phyloP scores from a whole-genome alignment of 306 rosid genomes.

The Vicia faba region DNA sequence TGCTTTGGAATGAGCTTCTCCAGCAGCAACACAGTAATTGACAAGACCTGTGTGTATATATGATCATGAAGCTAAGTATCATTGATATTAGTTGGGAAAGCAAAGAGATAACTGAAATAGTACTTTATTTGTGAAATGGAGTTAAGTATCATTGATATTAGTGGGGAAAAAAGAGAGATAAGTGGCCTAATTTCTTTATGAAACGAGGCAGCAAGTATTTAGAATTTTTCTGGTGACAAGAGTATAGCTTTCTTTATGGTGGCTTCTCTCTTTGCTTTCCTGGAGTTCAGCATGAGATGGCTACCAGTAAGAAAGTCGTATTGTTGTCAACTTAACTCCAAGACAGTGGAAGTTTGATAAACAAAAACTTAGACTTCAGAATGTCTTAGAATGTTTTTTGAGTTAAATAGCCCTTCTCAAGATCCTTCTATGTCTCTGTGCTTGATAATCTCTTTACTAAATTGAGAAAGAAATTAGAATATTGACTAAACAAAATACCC shows the following conservation, averaged over 20 bases:
- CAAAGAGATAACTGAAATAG: background rate
- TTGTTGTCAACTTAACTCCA: constrained; percentile 23
- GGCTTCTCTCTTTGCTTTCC: constrained; percentile 24
- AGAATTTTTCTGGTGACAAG: background rate
- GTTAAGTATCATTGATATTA: constrained; percentile 17
- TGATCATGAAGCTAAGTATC: constrained; percentile 32
- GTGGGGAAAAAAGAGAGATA: background rate
- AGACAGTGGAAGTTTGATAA: constrained; percentile 5
- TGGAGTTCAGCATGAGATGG: constrained; percentile 14
- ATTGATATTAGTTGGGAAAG: background rate
- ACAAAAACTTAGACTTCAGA: constrained; percentile 13
- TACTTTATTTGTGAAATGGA: constrained; percentile 22
- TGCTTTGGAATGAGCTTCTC: constrained; percentile 78
- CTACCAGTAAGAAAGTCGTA: constrained; percentile 5
- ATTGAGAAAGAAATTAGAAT: constrained; percentile 11
- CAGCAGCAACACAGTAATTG: constrained; percentile 79
- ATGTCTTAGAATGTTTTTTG: constrained; percentile 6
- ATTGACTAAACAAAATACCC: constrained; percentile 51
- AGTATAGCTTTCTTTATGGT: background rate
- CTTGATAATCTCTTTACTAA: constrained; percentile 13
- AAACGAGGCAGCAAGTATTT: constrained; percentile 20
- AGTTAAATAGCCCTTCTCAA: constrained; percentile 8
- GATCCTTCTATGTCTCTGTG: constrained; percentile 6
- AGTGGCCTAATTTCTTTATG: background rate
- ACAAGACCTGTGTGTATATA: constrained; percentile 64